Percentiles rank a stretch among this genome's conserved stretches.
Evolutionary conservation across 345 rosid species (phyloP).

Genomic region (Viola odorata): DNA sequence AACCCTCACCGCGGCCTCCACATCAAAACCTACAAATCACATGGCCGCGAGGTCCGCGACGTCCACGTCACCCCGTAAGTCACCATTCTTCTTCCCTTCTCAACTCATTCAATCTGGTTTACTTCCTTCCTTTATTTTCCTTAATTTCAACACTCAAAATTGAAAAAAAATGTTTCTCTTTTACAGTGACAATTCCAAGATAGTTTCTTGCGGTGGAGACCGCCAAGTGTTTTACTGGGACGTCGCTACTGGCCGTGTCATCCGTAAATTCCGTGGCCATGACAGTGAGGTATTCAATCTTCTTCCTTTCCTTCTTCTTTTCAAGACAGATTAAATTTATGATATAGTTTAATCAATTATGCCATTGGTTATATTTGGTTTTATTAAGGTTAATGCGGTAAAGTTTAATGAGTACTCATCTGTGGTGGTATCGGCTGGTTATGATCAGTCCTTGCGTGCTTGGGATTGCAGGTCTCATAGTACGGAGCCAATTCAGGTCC

Average conservation of each 20-base stretch:
- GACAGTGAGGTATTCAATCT: slow-evolving; percentile 58
- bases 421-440: slow-evolving; percentile 89
- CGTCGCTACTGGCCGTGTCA: slow-evolving; percentile 81
- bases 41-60: slow-evolving; percentile 95
- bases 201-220: slow-evolving; percentile 93
- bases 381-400: slow-evolving; percentile 77
- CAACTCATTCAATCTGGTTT: no score
- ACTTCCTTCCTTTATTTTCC: background rate
- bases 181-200: slow-evolving; percentile 72
- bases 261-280: slow-evolving; percentile 90
- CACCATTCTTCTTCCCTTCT: background rate
- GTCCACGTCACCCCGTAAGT: slow-evolving; percentile 83
- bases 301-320: background rate
- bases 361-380: slow-evolving; percentile 90
- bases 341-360: slow-evolving; percentile 90
- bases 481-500: slow-evolving; percentile 91
- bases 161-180: slow-evolving; percentile 4
- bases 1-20: slow-evolving; percentile 93
- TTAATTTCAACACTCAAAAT: background rate
- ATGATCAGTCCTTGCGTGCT: slow-evolving; percentile 80
- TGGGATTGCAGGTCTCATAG: slow-evolving; percentile 98
- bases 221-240: slow-evolving; percentile 95
- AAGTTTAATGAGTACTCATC: slow-evolving; percentile 79
- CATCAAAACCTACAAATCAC: slow-evolving; percentile 93
- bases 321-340: slow-evolving; percentile 19